Percentiles rank a stretch among this genome's conserved stretches.
Conservation (phyloP, 164 flowering plant species). For the Annona squamosa region DNA sequence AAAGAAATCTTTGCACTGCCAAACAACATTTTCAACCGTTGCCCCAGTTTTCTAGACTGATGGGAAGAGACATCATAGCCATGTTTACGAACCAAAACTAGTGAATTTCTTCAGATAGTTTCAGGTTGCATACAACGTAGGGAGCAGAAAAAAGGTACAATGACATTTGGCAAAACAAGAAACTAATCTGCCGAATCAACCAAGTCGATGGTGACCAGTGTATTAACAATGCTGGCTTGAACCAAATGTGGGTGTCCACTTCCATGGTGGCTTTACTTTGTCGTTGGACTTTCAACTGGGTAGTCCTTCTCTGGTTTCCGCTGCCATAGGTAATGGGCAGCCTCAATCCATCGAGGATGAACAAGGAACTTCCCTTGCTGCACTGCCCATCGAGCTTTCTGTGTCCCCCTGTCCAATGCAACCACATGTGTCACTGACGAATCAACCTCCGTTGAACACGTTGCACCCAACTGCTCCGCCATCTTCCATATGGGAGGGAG, state of each 20-base stretch:
- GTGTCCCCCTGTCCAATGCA: conserved; percentile 49
- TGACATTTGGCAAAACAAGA: background rate
- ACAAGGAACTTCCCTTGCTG: conserved; percentile 57
- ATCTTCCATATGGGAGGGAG: conserved; percentile 59
- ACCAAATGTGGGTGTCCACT: background rate
- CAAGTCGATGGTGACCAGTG: background rate
- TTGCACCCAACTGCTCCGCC: conserved; percentile 73
- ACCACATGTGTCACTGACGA: conserved; percentile 73
- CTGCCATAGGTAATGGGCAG: conserved; percentile 59
- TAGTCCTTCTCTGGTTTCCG: conserved; percentile 48
- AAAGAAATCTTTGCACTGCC: no score
- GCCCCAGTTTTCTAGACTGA: no score
- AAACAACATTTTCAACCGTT: no score
- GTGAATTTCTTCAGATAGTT: no score
- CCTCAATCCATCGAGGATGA: conserved; percentile 64
- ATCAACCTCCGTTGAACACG: conserved; percentile 49
- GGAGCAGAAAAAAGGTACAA: background rate
- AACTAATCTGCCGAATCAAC: background rate
- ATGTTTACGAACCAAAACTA: no score
- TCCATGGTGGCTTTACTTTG: background rate
- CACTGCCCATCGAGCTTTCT: conserved; percentile 69
- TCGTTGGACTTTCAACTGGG: background rate
- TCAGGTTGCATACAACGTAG: no score
- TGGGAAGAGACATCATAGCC: no score
- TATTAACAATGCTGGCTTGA: background rate